Base-by-base conservation (phyloP, 192 early-diverging fungal genomes). In the Coemansia brasiliensis region DNA sequence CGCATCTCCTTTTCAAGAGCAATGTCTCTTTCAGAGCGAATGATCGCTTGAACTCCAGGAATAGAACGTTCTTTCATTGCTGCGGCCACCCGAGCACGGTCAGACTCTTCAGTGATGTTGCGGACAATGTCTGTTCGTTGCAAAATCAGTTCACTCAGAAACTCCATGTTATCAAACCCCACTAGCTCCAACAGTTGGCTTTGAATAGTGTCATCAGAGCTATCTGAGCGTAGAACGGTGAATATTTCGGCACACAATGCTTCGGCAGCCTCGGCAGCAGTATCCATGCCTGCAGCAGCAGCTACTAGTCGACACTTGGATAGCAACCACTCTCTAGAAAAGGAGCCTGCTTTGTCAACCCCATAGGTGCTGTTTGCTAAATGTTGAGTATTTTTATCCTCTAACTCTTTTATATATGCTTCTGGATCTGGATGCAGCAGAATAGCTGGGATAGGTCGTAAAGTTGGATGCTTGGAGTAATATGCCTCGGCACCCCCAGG, bases 101-200 rank as follows among this genome's bases (percentile, higher is more conserved):
- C 69, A 12, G 75, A 50, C 46, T 79, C 61, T 20, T 24, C 55
- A 4, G 48, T 60, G 24, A 80, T 66, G 15, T 20, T 13, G 17
- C 54, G 37, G 4, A 80, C 67, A 22, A 80, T 80, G 24, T 45
- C 44, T 1, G 50, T 27, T 26, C 77, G 70, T 48, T 52, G 49
- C 37, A 61, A 61, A 38, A 80, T 54, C 26, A 80, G 63, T 22
- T 52, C 53, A 6, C 58, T 54, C 20, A 80, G 62, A 43, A 74
- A 70, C 22, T 80, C 77, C 52, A 80, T 69, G 37, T 67, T 74
- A 46, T 67, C 67, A 35, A 63, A 80, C 5, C 77, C 77, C 10
- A 80, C 77, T 3, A 80, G 60, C 63, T 80, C 71, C 1, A 80
- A 59, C 17, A 80, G 56, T 63, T 59, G 67, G 11, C 67, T 64